Conservation (phyloP, 208 protist genomes). For the Zelonia costaricensis region DNA sequence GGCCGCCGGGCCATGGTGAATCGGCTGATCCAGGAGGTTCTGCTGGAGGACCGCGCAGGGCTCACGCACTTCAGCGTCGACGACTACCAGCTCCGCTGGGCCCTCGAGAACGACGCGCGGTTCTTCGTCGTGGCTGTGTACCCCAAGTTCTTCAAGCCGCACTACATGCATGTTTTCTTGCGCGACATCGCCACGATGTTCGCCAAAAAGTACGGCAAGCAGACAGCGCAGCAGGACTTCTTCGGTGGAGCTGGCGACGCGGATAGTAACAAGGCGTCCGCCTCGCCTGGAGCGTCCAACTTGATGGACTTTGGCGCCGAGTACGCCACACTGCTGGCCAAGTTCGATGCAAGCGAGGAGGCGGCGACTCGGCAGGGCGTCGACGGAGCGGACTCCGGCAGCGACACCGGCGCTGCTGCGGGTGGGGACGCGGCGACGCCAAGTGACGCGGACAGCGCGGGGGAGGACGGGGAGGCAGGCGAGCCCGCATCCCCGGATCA, state of each 20-base stretch:
- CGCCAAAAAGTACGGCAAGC: conserved; percentile 52
- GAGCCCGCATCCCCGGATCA: neutral
- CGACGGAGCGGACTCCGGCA: conserved; percentile 9
- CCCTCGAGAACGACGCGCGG: conserved; percentile 91
- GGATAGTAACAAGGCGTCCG: neutral
- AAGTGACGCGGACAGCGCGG: conserved; percentile 7
- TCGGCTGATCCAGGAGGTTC: conserved; percentile 89
- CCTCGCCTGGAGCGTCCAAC: conserved; percentile 1
- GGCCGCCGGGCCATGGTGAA: conserved; percentile 89
- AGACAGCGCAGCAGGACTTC: conserved; percentile 11
- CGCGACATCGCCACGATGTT: conserved; percentile 77
- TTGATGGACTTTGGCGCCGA: conserved; percentile 59
- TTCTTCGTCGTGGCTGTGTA: conserved; percentile 95
- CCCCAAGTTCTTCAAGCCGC: conserved; percentile 86
- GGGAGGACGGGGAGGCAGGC: conserved; percentile 15
- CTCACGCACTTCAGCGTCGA: conserved; percentile 63
- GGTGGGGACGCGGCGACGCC: too few relatives aligned
- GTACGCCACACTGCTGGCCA: conserved; percentile 42
- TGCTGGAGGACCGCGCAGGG: conserved; percentile 93
- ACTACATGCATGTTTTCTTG: conserved; percentile 91
- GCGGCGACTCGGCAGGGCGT: conserved; percentile 28
- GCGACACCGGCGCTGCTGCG: neutral
- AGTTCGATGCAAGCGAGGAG: conserved; percentile 54
- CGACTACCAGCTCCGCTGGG: conserved; percentile 93
- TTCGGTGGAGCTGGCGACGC: neutral